Evolutionary conservation across 2,329 filamentous ascomycete genomes (phyloP), one percentile per base, ranked within the genome.

Genomic region (Monosporascus sp.): DNA sequence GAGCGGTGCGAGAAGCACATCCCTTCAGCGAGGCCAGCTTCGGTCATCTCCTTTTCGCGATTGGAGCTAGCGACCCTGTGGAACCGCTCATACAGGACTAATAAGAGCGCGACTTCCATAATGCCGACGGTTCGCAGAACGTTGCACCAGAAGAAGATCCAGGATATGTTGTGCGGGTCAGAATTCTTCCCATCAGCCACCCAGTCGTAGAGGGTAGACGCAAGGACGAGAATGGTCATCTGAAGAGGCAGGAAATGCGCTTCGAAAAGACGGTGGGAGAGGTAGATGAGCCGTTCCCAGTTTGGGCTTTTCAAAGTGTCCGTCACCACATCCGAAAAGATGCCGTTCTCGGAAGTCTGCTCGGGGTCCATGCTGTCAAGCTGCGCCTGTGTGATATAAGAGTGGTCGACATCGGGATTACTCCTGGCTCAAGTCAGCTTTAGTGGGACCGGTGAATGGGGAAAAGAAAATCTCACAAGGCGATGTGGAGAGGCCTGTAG

Each of bases 161-260:
- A 84, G 22, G 66, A 69, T 35, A 89, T 68, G 31, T 77, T 69
- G 56, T 82, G 74, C 48, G 79, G 71, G 60, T 85, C 77, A 41
- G 73, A 68, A 50, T 35, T 35, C 31, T 35, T 35, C 31, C 72
- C 69, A 54, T 73, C 73, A 53, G 79, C 79, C 35, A 82, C 71
- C 63, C 77, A 76, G 39, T 77, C 71, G 67, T 84, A 89, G 4
- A 88, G 61, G 0, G 81, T 79, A 0, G 84, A 86, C 2, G 82
- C 77, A 44, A 88, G 61, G 25, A 89, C 75, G 27, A 88, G 73
- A 46, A 88, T 80, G 7, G 80, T 81, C 72, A 83, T 83, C 62
- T 89, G 86, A 17, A 84, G 77, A 0, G 86, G 85, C 24, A 89
- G 72, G 65, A 89, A 89, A 66, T 89, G 86, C 0, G 86, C 86